phyloP scores from a whole-genome alignment of 2,329 filamentous ascomycete species.

The Xylariaceae sp. region DNA sequence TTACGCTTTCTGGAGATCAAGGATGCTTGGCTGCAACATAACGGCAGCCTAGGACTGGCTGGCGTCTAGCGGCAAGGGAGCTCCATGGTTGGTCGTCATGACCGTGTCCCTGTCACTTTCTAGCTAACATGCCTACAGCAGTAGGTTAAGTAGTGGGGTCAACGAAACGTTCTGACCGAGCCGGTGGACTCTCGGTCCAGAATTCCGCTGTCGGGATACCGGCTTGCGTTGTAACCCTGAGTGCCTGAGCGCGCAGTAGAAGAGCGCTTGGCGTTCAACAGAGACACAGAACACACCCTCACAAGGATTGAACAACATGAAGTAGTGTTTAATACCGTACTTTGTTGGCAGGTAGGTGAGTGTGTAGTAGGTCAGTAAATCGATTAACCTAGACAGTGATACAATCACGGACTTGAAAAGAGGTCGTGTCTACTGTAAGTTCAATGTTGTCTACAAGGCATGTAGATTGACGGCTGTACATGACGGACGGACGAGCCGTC shows the following conservation, averaged over 20 bases:
- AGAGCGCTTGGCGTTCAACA: constrained; percentile 5
- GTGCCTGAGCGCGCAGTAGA: constrained; percentile 12
- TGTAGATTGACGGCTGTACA: too few species aligned
- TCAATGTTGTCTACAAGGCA: too few species aligned
- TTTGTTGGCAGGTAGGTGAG: too few species aligned
- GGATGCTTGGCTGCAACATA: constrained; percentile 1
- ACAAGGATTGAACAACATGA: not conserved
- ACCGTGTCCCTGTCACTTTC: not conserved
- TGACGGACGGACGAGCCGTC: too few species aligned
- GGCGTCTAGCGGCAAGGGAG: constrained; percentile 12
- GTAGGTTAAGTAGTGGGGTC: not conserved
- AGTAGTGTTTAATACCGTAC: too few species aligned
- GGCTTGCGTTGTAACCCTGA: constrained; percentile 13
- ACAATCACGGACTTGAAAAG: too few species aligned
- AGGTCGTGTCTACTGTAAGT: too few species aligned
- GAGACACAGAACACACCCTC: not conserved
- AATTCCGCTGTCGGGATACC: constrained; percentile 16
- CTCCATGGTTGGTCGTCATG: constrained; percentile 4
- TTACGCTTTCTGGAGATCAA: constrained; percentile 4
- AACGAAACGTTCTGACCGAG: constrained; percentile 9
- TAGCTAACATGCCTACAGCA: too few species aligned
- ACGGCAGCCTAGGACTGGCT: not conserved
- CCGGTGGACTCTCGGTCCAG: constrained; percentile 15
- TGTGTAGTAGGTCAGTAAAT: too few species aligned
- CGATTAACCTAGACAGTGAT: too few species aligned